Conservation (phyloP, 192 early-diverging fungal genomes). For the Mortierella alpina region DNA sequence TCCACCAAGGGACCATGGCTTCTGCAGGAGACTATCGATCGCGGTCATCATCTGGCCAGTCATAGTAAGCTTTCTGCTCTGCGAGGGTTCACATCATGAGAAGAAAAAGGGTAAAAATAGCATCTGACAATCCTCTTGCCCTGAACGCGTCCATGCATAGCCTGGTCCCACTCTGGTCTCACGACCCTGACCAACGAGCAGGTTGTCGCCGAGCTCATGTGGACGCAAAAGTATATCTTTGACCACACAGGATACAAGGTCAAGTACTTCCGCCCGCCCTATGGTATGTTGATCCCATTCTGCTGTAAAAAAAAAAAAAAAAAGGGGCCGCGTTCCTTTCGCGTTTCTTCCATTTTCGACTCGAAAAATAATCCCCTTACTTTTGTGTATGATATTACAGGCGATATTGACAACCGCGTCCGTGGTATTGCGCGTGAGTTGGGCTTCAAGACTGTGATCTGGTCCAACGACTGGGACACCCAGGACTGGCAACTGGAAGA, state of each 20-base stretch:
- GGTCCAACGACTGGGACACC: slow-evolving; percentile 62
- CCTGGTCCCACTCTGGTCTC: slow-evolving; percentile 70
- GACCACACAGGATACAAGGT: slow-evolving; percentile 62
- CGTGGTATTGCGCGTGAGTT: slow-evolving; percentile 42
- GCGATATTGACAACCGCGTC: slow-evolving; percentile 38
- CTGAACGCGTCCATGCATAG: slow-evolving; percentile 18
- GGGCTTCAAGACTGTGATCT: slow-evolving; percentile 63
- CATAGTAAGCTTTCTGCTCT: slow-evolving; percentile 26
- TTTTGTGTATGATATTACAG: neutral
- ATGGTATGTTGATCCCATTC: slow-evolving; percentile 15
- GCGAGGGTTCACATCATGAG: neutral
- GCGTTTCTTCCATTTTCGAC: neutral
- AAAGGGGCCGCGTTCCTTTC: neutral
- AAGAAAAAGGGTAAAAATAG: neutral
- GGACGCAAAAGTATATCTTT: slow-evolving; percentile 67
- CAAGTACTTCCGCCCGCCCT: slow-evolving; percentile 57
- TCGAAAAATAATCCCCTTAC: neutral
- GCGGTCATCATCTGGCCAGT: slow-evolving; percentile 43
- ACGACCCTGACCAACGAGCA: slow-evolving; percentile 74
- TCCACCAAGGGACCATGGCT: slow-evolving; percentile 44
- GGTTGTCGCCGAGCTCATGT: slow-evolving; percentile 75
- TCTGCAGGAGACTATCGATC: slow-evolving; percentile 37
- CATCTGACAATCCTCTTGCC: neutral
- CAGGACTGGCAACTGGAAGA: slow-evolving; percentile 62
- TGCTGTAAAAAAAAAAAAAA: neutral